Evolutionary conservation across 371 early-diverging fungal species (phyloP).

Genomic region (Sanchytrium tribonematis): DNA sequence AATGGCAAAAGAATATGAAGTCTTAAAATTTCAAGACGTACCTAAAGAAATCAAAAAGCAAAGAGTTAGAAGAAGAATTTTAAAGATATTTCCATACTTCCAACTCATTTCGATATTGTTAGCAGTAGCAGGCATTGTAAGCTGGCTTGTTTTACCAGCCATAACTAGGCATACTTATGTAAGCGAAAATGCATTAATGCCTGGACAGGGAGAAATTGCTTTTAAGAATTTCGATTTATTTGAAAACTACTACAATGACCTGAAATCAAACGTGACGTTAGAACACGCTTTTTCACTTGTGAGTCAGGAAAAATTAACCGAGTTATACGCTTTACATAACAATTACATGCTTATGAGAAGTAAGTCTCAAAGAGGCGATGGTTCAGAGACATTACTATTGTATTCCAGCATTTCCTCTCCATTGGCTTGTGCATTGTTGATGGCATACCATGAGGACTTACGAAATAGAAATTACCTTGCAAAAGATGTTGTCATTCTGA

Average conservation of each 20-base stretch:
- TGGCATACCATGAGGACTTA: not conserved
- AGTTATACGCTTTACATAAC: not conserved
- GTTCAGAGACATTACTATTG: not conserved
- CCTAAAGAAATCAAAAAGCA: not conserved
- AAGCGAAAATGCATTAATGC: not conserved
- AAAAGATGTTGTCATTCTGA: not conserved
- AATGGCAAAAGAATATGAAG: no score
- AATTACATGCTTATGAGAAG: not conserved
- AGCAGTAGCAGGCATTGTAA: not conserved
- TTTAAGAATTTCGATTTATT: not conserved
- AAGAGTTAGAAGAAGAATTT: not conserved
- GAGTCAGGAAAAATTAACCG: not conserved
- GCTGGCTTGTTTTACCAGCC: not conserved
- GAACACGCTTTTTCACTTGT: not conserved
- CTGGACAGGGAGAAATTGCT: not conserved
- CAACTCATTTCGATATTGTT: not conserved
- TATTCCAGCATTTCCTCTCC: not conserved
- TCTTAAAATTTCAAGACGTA: not conserved
- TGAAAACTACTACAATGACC: not conserved
- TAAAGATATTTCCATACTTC: not conserved
- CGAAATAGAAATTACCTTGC: not conserved
- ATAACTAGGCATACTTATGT: not conserved
- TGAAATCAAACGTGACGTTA: not conserved
- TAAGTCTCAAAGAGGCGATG: not conserved
- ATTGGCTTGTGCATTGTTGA: not conserved